Evolutionary conservation across 2,329 filamentous ascomycete species (phyloP).

Genomic region (Lasiodiplodia sp.): DNA sequence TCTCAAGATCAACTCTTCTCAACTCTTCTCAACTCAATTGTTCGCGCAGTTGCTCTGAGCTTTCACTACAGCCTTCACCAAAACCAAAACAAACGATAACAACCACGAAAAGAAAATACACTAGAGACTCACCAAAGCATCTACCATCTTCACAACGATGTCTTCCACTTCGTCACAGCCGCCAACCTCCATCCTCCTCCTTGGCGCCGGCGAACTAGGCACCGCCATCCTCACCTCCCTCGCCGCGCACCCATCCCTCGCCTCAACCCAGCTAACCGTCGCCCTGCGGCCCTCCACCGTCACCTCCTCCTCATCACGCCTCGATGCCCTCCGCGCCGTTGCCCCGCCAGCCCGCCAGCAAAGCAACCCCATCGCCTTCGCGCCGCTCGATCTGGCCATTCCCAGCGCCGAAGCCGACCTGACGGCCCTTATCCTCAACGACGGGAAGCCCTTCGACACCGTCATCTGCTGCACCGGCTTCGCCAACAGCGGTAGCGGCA

Average conservation of each 20-base stretch:
- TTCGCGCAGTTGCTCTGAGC: too few relatives aligned
- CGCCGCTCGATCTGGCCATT: slow-evolving; percentile 54
- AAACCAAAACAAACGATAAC: neutral
- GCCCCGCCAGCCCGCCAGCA: neutral
- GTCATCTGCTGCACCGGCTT: slow-evolving; percentile 71
- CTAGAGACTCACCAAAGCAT: neutral
- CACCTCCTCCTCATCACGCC: slow-evolving; percentile 38
- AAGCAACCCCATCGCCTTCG: slow-evolving; percentile 8
- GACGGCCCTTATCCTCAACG: slow-evolving; percentile 45
- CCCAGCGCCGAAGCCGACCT: slow-evolving; percentile 42
- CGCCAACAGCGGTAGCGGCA: slow-evolving; percentile 50
- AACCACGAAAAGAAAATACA: neutral
- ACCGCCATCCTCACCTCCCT: slow-evolving; percentile 62
- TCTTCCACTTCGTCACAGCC: neutral
- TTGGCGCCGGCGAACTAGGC: slow-evolving; percentile 74
- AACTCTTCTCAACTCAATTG: neutral
- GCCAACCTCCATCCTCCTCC: slow-evolving; percentile 58
- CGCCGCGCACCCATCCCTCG: slow-evolving; percentile 47
- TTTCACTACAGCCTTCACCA: neutral
- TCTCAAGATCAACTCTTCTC: neutral
- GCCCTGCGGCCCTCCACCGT: slow-evolving; percentile 61
- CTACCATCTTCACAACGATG: neutral
- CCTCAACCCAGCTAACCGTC: slow-evolving; percentile 57
- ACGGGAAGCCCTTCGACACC: slow-evolving; percentile 52
- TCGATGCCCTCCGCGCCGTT: slow-evolving; percentile 31